Percentiles rank a stretch among this genome's conserved stretches.
These are phyloP conservation scores for Favolaschia claudopus DNA, from an alignment of 768 basidiomycete genomes.

Conservation along the genomic window DNA sequence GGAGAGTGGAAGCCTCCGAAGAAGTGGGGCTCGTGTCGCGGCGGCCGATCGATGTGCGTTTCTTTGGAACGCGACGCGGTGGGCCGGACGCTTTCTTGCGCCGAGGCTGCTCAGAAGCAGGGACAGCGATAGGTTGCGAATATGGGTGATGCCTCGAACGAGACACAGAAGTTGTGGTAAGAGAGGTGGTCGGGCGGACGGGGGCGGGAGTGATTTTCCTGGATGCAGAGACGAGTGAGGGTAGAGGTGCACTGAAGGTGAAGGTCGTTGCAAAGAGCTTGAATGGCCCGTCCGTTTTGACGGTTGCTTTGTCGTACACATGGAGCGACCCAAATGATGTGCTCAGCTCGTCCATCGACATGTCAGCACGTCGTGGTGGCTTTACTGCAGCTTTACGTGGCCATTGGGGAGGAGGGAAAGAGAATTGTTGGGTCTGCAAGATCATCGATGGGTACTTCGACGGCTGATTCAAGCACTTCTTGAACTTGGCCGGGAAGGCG, in stretches of 20 bases:
- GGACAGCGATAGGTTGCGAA: too few species aligned
- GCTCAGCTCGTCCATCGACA: conserved; percentile 30
- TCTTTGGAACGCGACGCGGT: conserved; percentile 18
- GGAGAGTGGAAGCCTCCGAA: conserved; percentile 8
- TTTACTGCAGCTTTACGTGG: conserved; percentile 32
- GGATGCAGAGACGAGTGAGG: too few species aligned
- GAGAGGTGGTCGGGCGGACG: too few species aligned
- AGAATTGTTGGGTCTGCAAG: conserved; percentile 12
- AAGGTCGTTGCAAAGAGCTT: neutral
- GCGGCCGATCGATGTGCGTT: conserved; percentile 1
- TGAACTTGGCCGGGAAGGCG: conserved; percentile 32
- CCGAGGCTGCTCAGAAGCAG: conserved; percentile 7
- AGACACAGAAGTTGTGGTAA: neutral
- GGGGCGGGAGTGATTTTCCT: too few species aligned
- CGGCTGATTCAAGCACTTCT: neutral
- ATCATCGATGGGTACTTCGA: conserved; percentile 7
- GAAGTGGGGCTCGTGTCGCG: conserved; percentile 16
- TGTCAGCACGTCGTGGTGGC: neutral
- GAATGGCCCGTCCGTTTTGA: conserved; percentile 7
- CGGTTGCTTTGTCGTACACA: neutral
- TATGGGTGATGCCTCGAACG: too few species aligned
- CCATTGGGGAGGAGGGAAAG: conserved; percentile 43
- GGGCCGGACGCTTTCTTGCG: conserved; percentile 16
- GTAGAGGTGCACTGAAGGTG: too few species aligned
- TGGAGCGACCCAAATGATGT: conserved; percentile 19